Percentiles rank a stretch among this genome's conserved stretches.
Conservation (phyloP, 768 basidiomycete species). For the Rubroboletus satanas region DNA sequence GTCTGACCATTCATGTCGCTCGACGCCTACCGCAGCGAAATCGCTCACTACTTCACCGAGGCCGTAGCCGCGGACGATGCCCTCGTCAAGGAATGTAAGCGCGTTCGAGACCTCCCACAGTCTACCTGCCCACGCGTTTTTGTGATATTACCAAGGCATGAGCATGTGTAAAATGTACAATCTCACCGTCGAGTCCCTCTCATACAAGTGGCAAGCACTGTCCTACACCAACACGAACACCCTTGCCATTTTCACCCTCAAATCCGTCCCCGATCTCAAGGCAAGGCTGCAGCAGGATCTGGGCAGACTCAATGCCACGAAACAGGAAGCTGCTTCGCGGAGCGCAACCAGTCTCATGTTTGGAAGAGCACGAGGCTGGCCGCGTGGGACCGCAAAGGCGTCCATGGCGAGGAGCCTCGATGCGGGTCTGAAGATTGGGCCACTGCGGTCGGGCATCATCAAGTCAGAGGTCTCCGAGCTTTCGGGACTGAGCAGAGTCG, state of each 20-base stretch:
- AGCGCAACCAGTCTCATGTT: slow-evolving; percentile 6
- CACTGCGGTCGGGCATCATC: slow-evolving; percentile 7
- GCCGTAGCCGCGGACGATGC: slow-evolving; percentile 38
- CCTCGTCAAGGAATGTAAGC: slow-evolving; percentile 51
- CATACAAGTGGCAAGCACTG: slow-evolving; percentile 68
- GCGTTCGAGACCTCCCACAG: slow-evolving; percentile 1
- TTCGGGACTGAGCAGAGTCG: slow-evolving; percentile 29
- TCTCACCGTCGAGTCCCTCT: slow-evolving; percentile 47
- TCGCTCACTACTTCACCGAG: slow-evolving; percentile 26
- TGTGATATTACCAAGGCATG: slow-evolving; percentile 41
- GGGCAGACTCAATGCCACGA: slow-evolving; percentile 23
- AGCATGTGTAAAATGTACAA: slow-evolving; percentile 63
- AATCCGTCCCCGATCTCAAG: slow-evolving; percentile 43
- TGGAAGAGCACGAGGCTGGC: slow-evolving; percentile 11
- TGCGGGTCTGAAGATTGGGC: slow-evolving; percentile 13
- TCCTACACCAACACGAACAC: slow-evolving; percentile 26
- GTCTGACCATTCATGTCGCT: slow-evolving; percentile 18
- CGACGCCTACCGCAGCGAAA: slow-evolving; percentile 17
- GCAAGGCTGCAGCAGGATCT: slow-evolving; percentile 43
- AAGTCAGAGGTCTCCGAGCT: slow-evolving; percentile 16
- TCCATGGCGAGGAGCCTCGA: slow-evolving; percentile 5
- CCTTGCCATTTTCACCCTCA: slow-evolving; percentile 47
- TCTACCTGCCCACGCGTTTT: slow-evolving; percentile 12
- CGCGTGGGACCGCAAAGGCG: not conserved
- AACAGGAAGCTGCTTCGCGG: slow-evolving; percentile 33